phyloP scores from a whole-genome alignment of 2,329 filamentous ascomycete genomes.

The Phyllosticta paracitricarpa region DNA sequence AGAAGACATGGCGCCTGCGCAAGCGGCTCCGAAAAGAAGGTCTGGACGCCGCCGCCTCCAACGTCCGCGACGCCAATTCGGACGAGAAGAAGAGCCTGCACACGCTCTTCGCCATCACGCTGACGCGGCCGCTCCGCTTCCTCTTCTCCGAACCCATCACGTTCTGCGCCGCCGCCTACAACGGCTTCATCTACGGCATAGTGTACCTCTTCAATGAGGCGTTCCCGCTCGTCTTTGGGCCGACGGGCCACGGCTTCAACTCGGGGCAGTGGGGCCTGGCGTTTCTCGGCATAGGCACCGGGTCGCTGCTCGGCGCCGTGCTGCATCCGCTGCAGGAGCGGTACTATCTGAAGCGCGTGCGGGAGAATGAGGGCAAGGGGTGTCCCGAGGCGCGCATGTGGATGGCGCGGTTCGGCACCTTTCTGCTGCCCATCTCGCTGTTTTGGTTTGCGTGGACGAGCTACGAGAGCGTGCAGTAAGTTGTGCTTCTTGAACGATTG shows the following conservation, averaged over 20 bases:
- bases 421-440: conserved; percentile 16
- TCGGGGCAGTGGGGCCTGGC: conserved; percentile 14
- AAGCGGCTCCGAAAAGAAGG: conserved; percentile 37
- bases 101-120: conserved; percentile 13
- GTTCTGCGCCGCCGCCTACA: conserved; percentile 29
- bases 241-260: conserved; percentile 13
- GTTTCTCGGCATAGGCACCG: conserved; percentile 18
- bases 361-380: conserved; percentile 14
- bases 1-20: conserved; percentile 34
- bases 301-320: conserved; percentile 13
- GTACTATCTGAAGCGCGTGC: conserved; percentile 14
- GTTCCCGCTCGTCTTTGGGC: conserved; percentile 14
- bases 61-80: conserved; percentile 4
- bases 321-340: conserved; percentile 15
- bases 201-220: conserved; percentile 15
- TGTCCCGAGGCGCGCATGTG: conserved; percentile 22
- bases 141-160: conserved; percentile 16
- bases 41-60: neutral
- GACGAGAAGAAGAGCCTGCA: conserved; percentile 8
- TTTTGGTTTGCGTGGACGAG: conserved; percentile 20
- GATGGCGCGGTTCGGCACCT: conserved; percentile 9
- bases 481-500: neutral
- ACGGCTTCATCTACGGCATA: conserved; percentile 14
- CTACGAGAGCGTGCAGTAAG: conserved; percentile 5
- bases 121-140: conserved; percentile 13